These are phyloP conservation scores for Amanita subjunquillea DNA, from an alignment of 768 basidiomycete species.

Conservation along the genomic window DNA sequence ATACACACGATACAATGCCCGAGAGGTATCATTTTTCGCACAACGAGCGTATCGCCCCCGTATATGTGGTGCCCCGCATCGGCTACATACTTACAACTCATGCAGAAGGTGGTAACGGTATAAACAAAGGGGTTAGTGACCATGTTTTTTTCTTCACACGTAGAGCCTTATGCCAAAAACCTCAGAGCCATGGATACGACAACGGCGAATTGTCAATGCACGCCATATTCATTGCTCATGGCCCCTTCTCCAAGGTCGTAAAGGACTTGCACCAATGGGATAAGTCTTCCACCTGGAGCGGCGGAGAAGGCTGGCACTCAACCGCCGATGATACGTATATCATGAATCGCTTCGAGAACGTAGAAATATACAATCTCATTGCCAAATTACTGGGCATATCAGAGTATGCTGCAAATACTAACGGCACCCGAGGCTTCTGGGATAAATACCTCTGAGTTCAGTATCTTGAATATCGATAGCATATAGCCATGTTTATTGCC, in stretches of 20 bases:
- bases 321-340: constrained; percentile 54
- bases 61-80: constrained; percentile 75
- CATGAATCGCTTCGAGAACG: constrained; percentile 77
- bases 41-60: constrained; percentile 74
- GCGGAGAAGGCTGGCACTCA: constrained; percentile 55
- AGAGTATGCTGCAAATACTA: constrained; percentile 44
- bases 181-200: constrained; percentile 85
- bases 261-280: constrained; percentile 42
- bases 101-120: constrained; percentile 44
- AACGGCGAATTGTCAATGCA: constrained; percentile 71
- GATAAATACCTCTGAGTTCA: constrained; percentile 49
- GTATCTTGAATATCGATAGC: background rate
- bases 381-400: constrained; percentile 64
- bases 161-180: background rate
- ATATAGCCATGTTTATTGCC: background rate
- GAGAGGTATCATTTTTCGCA: constrained; percentile 65
- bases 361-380: constrained; percentile 79
- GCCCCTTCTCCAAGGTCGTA: constrained; percentile 68
- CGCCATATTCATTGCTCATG: constrained; percentile 87
- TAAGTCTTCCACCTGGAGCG: constrained; percentile 7
- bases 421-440: constrained; percentile 82
- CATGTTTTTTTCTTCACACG: background rate
- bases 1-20: constrained; percentile 76
- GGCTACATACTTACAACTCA: constrained; percentile 72
- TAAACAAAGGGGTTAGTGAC: constrained; percentile 67